Conservation (phyloP, 202 grass and related monocot species). For the Panicum hallii region DNA sequence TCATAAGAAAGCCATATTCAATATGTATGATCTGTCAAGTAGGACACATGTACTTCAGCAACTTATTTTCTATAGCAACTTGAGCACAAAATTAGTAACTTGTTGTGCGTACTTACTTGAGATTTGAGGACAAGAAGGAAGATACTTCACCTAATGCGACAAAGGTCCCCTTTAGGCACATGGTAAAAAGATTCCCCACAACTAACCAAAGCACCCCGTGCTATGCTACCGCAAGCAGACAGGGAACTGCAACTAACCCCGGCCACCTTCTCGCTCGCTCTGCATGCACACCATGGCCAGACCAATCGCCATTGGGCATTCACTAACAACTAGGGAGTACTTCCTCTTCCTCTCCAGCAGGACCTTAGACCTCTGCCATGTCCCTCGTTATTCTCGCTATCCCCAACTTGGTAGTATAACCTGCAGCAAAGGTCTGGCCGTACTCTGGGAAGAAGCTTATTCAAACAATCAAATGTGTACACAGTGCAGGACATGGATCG, state of each 20-base stretch:
- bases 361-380: neutral
- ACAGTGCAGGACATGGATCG: neutral
- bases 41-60: no score
- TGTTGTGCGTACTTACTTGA: neutral
- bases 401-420: slow-evolving; percentile 2
- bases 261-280: neutral
- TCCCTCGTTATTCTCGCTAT: neutral
- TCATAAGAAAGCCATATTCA: no score
- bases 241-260: slow-evolving; percentile 1
- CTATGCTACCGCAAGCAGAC: neutral
- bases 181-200: slow-evolving; percentile 36
- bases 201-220: neutral
- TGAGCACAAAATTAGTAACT: neutral
- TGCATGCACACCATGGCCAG: neutral
- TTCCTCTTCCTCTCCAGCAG: neutral
- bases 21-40: no score
- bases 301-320: neutral
- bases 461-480: neutral
- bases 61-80: no score
- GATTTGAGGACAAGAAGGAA: neutral
- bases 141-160: slow-evolving; percentile 27
- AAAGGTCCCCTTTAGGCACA: slow-evolving; percentile 32
- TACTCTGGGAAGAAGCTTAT: slow-evolving; percentile 23
- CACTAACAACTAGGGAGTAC: neutral
- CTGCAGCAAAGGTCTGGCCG: neutral